phyloP scores from a whole-genome alignment of 495 filamentous ascomycete genomes.

The Xylaria castorea region DNA sequence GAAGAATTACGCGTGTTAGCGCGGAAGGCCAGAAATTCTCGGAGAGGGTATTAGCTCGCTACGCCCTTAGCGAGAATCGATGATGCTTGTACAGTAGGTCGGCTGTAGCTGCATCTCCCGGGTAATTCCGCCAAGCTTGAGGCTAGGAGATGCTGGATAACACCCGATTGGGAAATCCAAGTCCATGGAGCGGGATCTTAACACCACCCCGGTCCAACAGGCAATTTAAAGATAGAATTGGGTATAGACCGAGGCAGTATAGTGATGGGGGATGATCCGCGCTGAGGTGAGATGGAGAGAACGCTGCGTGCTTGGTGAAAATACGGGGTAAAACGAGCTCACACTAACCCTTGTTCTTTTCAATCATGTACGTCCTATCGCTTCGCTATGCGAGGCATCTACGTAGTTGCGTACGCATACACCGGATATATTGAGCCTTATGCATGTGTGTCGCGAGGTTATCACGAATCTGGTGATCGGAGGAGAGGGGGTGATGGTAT shows the following conservation, averaged over 20 bases:
- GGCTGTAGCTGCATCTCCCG: not conserved
- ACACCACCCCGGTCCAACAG: not conserved
- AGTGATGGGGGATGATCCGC: not conserved
- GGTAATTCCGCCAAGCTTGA: constrained; percentile 6
- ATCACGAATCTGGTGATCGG: constrained; percentile 3
- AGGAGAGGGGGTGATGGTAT: not conserved
- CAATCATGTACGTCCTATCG: not conserved
- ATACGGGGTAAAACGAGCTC: constrained; percentile 4
- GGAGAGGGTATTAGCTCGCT: not conserved
- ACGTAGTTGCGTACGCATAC: constrained; percentile 3
- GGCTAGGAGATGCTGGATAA: constrained; percentile 5
- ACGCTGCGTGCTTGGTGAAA: not conserved
- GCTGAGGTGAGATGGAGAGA: constrained; percentile 6
- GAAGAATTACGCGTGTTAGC: constrained; percentile 1
- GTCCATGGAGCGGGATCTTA: constrained; percentile 16
- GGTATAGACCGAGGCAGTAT: not conserved
- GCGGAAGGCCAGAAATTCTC: not conserved
- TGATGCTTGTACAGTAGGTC: not conserved
- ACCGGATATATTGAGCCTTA: not conserved
- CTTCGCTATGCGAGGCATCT: not conserved
- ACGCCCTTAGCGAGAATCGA: not conserved
- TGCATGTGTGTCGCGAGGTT: not conserved
- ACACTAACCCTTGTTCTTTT: not conserved
- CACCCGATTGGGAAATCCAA: constrained; percentile 22
- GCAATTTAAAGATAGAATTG: constrained; percentile 4